phyloP scores from a whole-genome alignment of 2,329 filamentous ascomycete genomes.

The Amphichorda felina region DNA sequence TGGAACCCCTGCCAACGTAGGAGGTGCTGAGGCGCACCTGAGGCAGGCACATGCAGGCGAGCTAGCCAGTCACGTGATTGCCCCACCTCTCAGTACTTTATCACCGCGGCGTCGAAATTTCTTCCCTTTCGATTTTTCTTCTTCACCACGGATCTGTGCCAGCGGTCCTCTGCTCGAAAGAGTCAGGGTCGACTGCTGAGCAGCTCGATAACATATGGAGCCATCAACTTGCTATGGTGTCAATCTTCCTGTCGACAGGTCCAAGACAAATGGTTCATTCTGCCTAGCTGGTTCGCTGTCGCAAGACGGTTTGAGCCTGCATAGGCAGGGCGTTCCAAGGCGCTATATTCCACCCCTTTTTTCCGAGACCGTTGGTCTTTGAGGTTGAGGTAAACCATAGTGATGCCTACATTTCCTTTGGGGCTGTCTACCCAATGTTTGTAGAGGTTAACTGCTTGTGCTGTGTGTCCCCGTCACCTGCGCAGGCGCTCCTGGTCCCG shows the following conservation, averaged over 20 bases:
- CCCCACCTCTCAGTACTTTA: slow-evolving; percentile 5
- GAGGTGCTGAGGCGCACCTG: no score
- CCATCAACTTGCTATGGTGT: slow-evolving; percentile 65
- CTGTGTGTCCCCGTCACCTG: no score
- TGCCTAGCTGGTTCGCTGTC: slow-evolving; percentile 51
- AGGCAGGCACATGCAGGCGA: no score
- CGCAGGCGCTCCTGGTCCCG: no score
- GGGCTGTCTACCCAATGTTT: neutral
- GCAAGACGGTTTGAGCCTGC: slow-evolving; percentile 48
- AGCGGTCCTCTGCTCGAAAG: slow-evolving; percentile 52
- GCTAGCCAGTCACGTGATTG: slow-evolving; percentile 6
- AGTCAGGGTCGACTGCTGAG: slow-evolving; percentile 64
- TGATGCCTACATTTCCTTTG: slow-evolving; percentile 45
- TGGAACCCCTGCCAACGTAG: no score
- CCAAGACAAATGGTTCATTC: slow-evolving; percentile 61
- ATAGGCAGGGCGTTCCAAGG: slow-evolving; percentile 43
- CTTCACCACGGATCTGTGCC: slow-evolving; percentile 69
- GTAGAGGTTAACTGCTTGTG: neutral
- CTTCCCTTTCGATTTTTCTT: slow-evolving; percentile 19
- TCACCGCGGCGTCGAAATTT: slow-evolving; percentile 14
- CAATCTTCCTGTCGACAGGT: slow-evolving; percentile 92
- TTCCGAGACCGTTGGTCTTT: slow-evolving; percentile 80
- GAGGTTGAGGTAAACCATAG: slow-evolving; percentile 90
- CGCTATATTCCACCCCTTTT: slow-evolving; percentile 86
- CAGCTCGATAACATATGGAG: slow-evolving; percentile 82